Conservation (phyloP, 1,284 basidiomycete genomes). For the Tilletia caries region DNA sequence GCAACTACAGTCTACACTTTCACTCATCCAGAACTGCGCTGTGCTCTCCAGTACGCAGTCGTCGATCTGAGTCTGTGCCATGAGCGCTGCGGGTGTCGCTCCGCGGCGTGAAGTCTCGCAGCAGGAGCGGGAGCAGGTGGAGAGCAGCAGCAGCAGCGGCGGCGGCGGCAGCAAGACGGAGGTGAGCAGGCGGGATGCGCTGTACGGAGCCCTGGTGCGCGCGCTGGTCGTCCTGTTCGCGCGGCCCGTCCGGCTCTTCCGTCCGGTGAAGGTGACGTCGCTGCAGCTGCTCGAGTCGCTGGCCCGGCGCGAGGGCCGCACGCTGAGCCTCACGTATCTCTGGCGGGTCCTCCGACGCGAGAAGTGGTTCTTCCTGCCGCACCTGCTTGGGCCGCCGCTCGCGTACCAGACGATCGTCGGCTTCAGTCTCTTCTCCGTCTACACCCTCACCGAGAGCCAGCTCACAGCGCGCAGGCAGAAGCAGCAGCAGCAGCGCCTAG, state of each 20-base stretch:
- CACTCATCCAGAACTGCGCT: no score
- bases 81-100: no score
- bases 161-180: no score
- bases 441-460: constrained; percentile 40
- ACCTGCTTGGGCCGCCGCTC: constrained; percentile 50
- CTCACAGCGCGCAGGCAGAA: constrained; percentile 22
- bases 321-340: constrained; percentile 49
- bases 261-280: constrained; percentile 53
- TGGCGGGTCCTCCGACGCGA: constrained; percentile 49
- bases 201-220: constrained; percentile 43
- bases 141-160: no score
- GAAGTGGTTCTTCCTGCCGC: constrained; percentile 31
- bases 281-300: constrained; percentile 54
- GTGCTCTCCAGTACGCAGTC: no score
- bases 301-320: constrained; percentile 52
- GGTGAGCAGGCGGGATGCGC: constrained; percentile 14
- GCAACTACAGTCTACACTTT: no score
- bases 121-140: no score
- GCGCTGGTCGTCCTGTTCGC: constrained; percentile 55
- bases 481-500: constrained; percentile 5
- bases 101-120: no score
- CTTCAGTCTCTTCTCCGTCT: constrained; percentile 53
- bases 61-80: no score
- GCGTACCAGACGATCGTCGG: constrained; percentile 53
- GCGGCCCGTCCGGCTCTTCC: constrained; percentile 53